A percentile compares a stretch with the other conserved stretches of the same genome.
phyloP scores from a whole-genome alignment of 495 filamentous ascomycete species.

The Massariosphaeria phaeospora region DNA sequence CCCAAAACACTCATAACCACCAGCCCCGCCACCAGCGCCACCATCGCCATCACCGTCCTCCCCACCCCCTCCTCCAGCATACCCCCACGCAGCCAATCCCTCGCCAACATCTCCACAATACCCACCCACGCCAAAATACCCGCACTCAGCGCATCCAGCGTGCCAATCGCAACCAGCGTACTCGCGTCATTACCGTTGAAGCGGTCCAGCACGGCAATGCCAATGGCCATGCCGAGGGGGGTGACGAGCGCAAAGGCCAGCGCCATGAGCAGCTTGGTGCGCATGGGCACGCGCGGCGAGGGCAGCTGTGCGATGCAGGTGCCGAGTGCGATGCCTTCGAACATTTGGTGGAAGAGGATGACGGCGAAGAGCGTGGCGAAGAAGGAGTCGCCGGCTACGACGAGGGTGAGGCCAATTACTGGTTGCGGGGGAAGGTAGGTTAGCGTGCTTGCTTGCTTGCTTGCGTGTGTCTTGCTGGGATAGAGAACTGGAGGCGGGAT shows the following conservation, averaged over 20 bases:
- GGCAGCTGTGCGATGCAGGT: conserved; percentile 61
- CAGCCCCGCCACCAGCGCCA: conserved; percentile 11
- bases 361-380: conserved; percentile 55
- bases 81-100: conserved; percentile 51
- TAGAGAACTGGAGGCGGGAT: not conserved
- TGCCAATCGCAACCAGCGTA: conserved; percentile 55
- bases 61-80: conserved; percentile 33
- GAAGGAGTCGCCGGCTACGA: conserved; percentile 52
- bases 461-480: too few relatives aligned
- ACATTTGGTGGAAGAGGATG: conserved; percentile 65
- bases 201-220: conserved; percentile 48
- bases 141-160: conserved; percentile 53
- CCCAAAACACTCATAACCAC: conserved; percentile 23
- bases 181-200: conserved; percentile 55
- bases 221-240: conserved; percentile 57
- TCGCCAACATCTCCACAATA: conserved; percentile 56
- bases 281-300: conserved; percentile 16
- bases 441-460: not conserved
- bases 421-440: not conserved
- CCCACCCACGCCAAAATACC: conserved; percentile 59
- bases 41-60: conserved; percentile 13
- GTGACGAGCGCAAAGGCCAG: conserved; percentile 52
- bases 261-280: conserved; percentile 47
- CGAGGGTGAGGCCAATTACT: conserved; percentile 57
- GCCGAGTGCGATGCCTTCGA: conserved; percentile 73